These are phyloP conservation scores for Wilcoxina mikolae DNA, from an alignment of 495 filamentous ascomycete species.

Conservation along the genomic window DNA sequence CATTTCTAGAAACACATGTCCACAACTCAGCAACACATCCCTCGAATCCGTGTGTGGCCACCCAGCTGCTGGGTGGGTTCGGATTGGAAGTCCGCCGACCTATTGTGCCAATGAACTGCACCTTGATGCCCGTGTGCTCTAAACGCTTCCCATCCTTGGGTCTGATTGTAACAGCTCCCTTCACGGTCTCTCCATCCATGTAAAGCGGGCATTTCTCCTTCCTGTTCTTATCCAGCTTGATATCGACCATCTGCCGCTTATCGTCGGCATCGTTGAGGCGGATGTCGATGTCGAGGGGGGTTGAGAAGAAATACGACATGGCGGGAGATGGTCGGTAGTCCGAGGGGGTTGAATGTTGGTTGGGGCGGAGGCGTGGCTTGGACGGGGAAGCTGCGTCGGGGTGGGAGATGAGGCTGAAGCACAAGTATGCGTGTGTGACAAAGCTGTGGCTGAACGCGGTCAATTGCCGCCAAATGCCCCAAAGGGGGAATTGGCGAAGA, in stretches of 20 bases:
- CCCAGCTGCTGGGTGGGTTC: background rate
- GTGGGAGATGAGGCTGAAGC: background rate
- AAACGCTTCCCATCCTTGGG: slow-evolving; percentile 97
- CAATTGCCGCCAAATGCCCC: too few species aligned
- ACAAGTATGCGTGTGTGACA: too few species aligned
- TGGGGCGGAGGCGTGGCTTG: background rate
- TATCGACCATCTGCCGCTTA: slow-evolving; percentile 72
- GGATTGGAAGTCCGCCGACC: slow-evolving; percentile 38
- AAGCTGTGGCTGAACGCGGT: too few species aligned
- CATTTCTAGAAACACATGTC: slow-evolving; percentile 52
- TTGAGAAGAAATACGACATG: slow-evolving; percentile 98
- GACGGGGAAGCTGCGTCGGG: background rate
- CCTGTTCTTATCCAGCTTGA: slow-evolving; percentile 94
- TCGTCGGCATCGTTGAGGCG: slow-evolving; percentile 92
- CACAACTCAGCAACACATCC: slow-evolving; percentile 14
- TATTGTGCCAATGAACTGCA: slow-evolving; percentile 98
- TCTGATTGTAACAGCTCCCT: slow-evolving; percentile 81
- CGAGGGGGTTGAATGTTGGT: background rate
- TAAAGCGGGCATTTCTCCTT: slow-evolving; percentile 93
- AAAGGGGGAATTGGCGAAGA: too few species aligned
- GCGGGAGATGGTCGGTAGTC: slow-evolving; percentile 19
- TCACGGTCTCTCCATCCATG: slow-evolving; percentile 96
- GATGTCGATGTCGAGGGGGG: slow-evolving; percentile 96
- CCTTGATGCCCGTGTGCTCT: slow-evolving; percentile 98
- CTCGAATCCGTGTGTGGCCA: background rate